Evolutionary conservation across 768 basidiomycete genomes (phyloP).

Genomic region (Lactarius pseudohatsudake): DNA sequence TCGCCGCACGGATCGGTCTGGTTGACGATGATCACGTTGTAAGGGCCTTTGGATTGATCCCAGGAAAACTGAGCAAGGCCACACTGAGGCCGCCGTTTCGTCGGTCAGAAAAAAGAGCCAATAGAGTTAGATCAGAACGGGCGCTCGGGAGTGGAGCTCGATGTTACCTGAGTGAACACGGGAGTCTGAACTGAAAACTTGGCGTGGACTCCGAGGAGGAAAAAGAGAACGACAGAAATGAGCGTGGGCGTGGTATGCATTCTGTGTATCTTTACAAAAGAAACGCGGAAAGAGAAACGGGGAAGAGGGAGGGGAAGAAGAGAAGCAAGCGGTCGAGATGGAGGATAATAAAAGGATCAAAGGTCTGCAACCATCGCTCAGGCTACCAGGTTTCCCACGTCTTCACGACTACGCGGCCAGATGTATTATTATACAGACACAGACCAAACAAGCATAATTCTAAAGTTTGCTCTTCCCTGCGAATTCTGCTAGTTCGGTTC

Average conservation of each 20-base stretch:
- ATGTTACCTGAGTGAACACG: slow-evolving; percentile 49
- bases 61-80: slow-evolving; percentile 50
- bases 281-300: background rate
- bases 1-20: slow-evolving; percentile 57
- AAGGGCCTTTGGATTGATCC: slow-evolving; percentile 48
- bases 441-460: slow-evolving; percentile 3
- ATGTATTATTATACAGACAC: background rate
- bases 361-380: background rate
- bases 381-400: background rate
- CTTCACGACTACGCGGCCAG: background rate
- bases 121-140: background rate
- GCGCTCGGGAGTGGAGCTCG: background rate
- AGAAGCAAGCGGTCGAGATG: slow-evolving; percentile 32
- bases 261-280: slow-evolving; percentile 33
- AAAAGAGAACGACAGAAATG: slow-evolving; percentile 71
- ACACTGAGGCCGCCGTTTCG: slow-evolving; percentile 46
- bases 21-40: slow-evolving; percentile 57
- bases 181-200: slow-evolving; percentile 56
- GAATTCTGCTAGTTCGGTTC: slow-evolving; percentile 62
- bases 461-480: slow-evolving; percentile 54
- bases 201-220: slow-evolving; percentile 55
- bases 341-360: background rate
- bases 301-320: slow-evolving; percentile 29
- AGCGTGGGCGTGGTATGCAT: slow-evolving; percentile 83
- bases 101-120: slow-evolving; percentile 10